Evolutionary conservation across 768 basidiomycete species (phyloP).

Genomic region (Clitopilus hobsonii): DNA sequence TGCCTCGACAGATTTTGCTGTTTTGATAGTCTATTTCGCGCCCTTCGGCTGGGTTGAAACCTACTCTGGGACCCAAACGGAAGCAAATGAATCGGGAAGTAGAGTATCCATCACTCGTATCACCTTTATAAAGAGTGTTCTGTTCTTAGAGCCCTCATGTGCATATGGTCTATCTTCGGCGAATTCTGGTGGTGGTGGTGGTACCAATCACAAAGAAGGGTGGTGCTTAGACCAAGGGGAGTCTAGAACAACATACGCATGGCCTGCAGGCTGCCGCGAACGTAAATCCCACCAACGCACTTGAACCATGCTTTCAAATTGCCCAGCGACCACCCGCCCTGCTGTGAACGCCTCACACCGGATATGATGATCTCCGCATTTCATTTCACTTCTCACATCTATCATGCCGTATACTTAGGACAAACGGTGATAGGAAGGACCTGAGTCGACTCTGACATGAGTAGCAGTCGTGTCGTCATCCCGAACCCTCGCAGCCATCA

Average conservation of each 20-base stretch:
- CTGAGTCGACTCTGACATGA: no score
- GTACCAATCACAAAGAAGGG: not conserved
- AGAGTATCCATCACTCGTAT: no score
- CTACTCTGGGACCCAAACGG: not conserved
- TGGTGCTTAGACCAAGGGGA: not conserved
- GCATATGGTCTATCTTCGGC: not conserved
- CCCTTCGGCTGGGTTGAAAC: not conserved
- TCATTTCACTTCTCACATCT: no score
- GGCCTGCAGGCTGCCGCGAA: no score
- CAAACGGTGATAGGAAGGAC: no score
- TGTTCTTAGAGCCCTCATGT: not conserved
- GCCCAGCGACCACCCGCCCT: not conserved
- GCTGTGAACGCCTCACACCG: no score
- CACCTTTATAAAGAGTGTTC: not conserved
- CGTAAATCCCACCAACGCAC: no score
- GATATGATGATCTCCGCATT: not conserved
- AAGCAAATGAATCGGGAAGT: not conserved
- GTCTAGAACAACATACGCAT: no score
- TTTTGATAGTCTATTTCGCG: no score
- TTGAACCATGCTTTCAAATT: not conserved
- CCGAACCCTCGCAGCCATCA: no score
- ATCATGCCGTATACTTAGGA: no score
- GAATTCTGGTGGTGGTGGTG: not conserved
- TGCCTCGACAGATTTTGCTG: not conserved
- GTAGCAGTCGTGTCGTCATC: no score